Evolutionary conservation across 2,329 filamentous ascomycete species (phyloP).

Genomic region (Bipolaris victoriae): DNA sequence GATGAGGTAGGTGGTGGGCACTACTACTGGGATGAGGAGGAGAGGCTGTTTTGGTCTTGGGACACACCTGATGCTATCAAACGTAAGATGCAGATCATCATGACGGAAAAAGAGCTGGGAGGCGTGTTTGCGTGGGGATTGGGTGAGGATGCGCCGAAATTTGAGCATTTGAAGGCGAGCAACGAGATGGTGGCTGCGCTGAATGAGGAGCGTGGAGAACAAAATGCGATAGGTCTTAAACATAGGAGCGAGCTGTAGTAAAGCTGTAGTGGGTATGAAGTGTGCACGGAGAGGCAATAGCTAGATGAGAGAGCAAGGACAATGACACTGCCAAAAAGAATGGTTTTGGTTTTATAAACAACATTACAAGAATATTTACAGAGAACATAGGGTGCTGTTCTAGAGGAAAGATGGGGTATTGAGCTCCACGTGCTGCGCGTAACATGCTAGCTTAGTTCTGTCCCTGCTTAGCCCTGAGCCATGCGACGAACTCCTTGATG

Average conservation of each 20-base stretch:
- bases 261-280: background rate
- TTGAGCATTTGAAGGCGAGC: slow-evolving; percentile 50
- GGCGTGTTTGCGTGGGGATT: slow-evolving; percentile 78
- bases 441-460: slow-evolving; percentile 8
- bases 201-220: background rate
- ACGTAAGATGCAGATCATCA: slow-evolving; percentile 65
- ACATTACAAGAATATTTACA: slow-evolving; percentile 5
- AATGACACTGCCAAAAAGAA: background rate
- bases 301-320: background rate
- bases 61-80: slow-evolving; percentile 68
- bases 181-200: slow-evolving; percentile 12
- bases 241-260: slow-evolving; percentile 18
- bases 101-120: slow-evolving; percentile 63
- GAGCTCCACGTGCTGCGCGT: background rate
- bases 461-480: slow-evolving; percentile 29
- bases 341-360: background rate
- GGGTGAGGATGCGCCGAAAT: slow-evolving; percentile 63
- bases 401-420: background rate
- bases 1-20: slow-evolving; percentile 66
- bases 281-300: background rate
- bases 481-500: slow-evolving; percentile 36
- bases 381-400: background rate
- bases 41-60: slow-evolving; percentile 73
- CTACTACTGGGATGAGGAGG: slow-evolving; percentile 68
- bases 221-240: background rate